A percentile compares a stretch with the other conserved stretches of the same genome.
Conservation (phyloP, 371 early-diverging fungal species). For the Apophysomyces ossiformis region DNA sequence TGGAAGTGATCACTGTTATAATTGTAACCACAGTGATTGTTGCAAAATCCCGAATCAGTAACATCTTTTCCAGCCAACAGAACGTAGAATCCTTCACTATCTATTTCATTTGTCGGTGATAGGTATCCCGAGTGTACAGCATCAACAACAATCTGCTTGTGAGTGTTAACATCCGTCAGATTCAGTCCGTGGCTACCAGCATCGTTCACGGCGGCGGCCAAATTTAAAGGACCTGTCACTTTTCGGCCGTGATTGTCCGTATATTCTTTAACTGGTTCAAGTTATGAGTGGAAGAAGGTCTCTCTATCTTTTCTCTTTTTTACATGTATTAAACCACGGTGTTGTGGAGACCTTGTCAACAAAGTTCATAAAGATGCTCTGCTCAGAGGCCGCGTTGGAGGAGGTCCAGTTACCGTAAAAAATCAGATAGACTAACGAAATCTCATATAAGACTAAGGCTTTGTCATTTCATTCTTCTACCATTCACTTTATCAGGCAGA, state of each 20-base stretch:
- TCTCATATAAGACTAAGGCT: neutral
- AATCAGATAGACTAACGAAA: slow-evolving; percentile 48
- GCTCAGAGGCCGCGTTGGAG: slow-evolving; percentile 34
- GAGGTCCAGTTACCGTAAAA: slow-evolving; percentile 60
- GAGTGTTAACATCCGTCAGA: slow-evolving; percentile 37
- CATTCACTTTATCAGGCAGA: slow-evolving; percentile 48
- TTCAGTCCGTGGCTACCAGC: slow-evolving; percentile 44
- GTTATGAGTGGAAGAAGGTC: neutral
- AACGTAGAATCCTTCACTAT: slow-evolving; percentile 53
- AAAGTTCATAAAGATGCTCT: slow-evolving; percentile 50
- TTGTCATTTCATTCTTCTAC: slow-evolving; percentile 22
- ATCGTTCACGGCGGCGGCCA: slow-evolving; percentile 50
- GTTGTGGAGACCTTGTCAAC: slow-evolving; percentile 45
- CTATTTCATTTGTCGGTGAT: slow-evolving; percentile 43
- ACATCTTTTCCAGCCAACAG: slow-evolving; percentile 51
- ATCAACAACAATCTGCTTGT: slow-evolving; percentile 45
- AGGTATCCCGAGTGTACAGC: slow-evolving; percentile 53
- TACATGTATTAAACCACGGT: slow-evolving; percentile 52
- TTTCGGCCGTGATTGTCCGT: slow-evolving; percentile 39
- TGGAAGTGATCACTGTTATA: slow-evolving; percentile 47
- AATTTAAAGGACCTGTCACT: slow-evolving; percentile 50
- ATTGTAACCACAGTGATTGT: slow-evolving; percentile 53
- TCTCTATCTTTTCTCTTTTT: slow-evolving; percentile 5
- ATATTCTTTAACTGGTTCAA: slow-evolving; percentile 44
- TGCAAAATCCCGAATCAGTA: slow-evolving; percentile 48